Conservation (phyloP, 179 eudicot species). For the Spergularia azorica region DNA sequence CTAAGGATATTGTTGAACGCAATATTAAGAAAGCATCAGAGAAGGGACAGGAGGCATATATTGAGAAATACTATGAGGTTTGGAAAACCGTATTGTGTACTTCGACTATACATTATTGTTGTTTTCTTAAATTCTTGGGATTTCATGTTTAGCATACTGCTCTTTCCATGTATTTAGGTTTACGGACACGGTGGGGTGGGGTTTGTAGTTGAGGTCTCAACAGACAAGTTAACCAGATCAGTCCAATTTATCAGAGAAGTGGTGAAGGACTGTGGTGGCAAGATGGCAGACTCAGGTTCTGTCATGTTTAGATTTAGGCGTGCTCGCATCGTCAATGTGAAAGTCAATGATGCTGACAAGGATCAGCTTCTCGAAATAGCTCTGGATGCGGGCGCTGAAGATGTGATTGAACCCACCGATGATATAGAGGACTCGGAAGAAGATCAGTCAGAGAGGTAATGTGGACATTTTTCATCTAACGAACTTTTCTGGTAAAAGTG, state of each 20-base stretch:
- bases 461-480: not conserved
- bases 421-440: slow-evolving; percentile 70
- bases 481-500: too few relatives aligned
- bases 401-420: slow-evolving; percentile 74
- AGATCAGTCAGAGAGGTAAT: slow-evolving; percentile 65
- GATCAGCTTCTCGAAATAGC: slow-evolving; percentile 83
- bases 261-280: slow-evolving; percentile 84
- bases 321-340: slow-evolving; percentile 70
- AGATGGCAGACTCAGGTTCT: slow-evolving; percentile 95
- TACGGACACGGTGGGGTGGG: slow-evolving; percentile 97
- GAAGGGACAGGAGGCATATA: slow-evolving; percentile 87
- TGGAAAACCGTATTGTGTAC: not conserved
- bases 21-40: slow-evolving; percentile 91
- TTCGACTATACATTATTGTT: not conserved
- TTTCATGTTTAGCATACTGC: slow-evolving; percentile 1
- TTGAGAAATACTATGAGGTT: slow-evolving; percentile 85
- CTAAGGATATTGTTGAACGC: slow-evolving; percentile 81
- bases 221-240: slow-evolving; percentile 85
- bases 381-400: slow-evolving; percentile 96
- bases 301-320: slow-evolving; percentile 86
- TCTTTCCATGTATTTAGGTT: slow-evolving; percentile 43
- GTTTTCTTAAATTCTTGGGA: not conserved
- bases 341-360: slow-evolving; percentile 63
- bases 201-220: slow-evolving; percentile 73
- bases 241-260: slow-evolving; percentile 72